Percentiles rank a stretch among this genome's conserved stretches.
These are phyloP conservation scores for Phoma sp. DNA, from an alignment of 2,329 filamentous ascomycete genomes.

Conservation along the genomic window DNA sequence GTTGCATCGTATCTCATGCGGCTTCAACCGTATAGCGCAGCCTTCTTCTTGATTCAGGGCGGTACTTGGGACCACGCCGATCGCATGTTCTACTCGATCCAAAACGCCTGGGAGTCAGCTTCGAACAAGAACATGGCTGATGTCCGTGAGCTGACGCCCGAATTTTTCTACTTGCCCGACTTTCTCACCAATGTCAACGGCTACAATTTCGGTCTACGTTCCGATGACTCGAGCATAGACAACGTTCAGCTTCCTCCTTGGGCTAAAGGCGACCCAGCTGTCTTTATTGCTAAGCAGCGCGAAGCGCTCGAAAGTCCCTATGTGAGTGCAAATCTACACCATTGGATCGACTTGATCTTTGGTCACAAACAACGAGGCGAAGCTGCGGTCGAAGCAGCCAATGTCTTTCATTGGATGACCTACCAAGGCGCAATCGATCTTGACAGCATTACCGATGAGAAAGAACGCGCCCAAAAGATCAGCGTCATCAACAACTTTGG, in stretches of 20 bases:
- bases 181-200: conserved; percentile 93
- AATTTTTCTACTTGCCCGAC: conserved; percentile 96
- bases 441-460: conserved; percentile 85
- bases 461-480: conserved; percentile 86
- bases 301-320: conserved; percentile 93
- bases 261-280: conserved; percentile 94
- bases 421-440: conserved; percentile 94
- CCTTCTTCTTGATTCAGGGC: conserved; percentile 92
- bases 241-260: conserved; percentile 90
- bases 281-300: conserved; percentile 95
- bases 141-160: conserved; percentile 90
- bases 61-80: conserved; percentile 96
- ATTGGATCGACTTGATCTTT: conserved; percentile 96
- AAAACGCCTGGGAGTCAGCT: conserved; percentile 88
- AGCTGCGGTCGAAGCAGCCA: conserved; percentile 85
- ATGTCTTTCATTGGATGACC: conserved; percentile 95
- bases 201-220: conserved; percentile 92
- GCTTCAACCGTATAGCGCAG: conserved; percentile 93
- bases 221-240: conserved; percentile 78
- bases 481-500: conserved; percentile 99
- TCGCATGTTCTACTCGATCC: conserved; percentile 90
- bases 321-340: conserved; percentile 85
- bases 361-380: conserved; percentile 93
- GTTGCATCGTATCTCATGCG: conserved; percentile 96
- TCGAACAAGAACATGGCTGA: conserved; percentile 91